Evolutionary conservation across 345 rosid genomes (phyloP).

Genomic region (Populus alba): DNA sequence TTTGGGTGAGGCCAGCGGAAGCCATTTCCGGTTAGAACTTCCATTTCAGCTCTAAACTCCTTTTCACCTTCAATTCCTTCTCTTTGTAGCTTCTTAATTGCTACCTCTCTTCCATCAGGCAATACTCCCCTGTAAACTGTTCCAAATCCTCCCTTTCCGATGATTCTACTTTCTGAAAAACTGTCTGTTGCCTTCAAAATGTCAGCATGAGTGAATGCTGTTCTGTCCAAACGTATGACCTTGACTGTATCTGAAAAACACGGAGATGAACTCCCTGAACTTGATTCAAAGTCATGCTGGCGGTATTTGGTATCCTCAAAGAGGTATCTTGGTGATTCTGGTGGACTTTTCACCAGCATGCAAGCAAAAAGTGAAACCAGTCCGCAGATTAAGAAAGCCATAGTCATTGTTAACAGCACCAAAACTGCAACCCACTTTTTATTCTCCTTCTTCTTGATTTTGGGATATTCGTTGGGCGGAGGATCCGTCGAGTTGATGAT

Average conservation of each 20-base stretch:
- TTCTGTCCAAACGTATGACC: constrained; percentile 74
- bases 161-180: constrained; percentile 67
- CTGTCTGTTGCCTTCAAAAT: constrained; percentile 77
- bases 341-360: constrained; percentile 38
- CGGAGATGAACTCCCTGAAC: constrained; percentile 69
- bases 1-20: constrained; percentile 93
- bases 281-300: constrained; percentile 47
- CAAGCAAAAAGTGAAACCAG: constrained; percentile 41
- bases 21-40: constrained; percentile 69
- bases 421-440: constrained; percentile 31
- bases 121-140: constrained; percentile 73
- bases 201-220: constrained; percentile 73
- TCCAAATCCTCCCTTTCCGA: constrained; percentile 89
- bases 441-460: constrained; percentile 19
- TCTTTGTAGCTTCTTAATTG: constrained; percentile 83
- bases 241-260: constrained; percentile 69
- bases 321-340: constrained; percentile 40
- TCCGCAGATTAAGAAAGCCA: constrained; percentile 44
- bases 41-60: constrained; percentile 92
- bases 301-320: constrained; percentile 44
- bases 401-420: constrained; percentile 37
- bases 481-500: constrained; percentile 30
- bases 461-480: neutral
- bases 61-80: constrained; percentile 84
- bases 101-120: constrained; percentile 83